phyloP scores from a whole-genome alignment of 305 asterid genomes.

The Solanum aculeatissimum region DNA sequence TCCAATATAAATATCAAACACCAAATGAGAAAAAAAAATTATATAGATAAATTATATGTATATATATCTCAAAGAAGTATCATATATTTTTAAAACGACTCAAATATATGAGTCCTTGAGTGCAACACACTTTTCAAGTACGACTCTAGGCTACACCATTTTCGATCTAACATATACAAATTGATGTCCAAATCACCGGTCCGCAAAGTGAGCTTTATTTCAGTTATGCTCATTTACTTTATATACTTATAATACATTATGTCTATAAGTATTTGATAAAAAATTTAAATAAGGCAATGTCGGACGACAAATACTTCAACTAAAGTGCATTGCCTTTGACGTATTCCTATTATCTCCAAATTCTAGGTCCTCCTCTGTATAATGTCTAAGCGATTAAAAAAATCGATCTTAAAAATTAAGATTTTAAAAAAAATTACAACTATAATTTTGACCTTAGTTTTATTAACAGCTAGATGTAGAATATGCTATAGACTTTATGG shows the following conservation, averaged over 20 bases:
- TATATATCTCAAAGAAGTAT: too few species aligned
- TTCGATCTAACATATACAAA: background rate
- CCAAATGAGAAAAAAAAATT: too few species aligned
- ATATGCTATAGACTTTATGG: background rate
- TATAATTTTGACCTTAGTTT: background rate
- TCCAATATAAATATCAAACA: too few species aligned
- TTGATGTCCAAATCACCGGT: background rate
- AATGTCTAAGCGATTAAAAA: background rate
- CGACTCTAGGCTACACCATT: background rate
- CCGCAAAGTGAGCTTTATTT: background rate
- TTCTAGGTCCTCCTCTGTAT: background rate
- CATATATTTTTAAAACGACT: too few species aligned
- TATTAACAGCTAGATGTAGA: background rate
- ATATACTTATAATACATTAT: background rate
- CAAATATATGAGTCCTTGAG: too few species aligned
- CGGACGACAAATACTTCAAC: too few species aligned
- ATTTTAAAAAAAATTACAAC: background rate
- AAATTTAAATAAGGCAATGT: too few species aligned
- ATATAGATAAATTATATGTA: too few species aligned
- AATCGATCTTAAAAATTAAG: background rate
- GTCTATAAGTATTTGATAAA: background rate
- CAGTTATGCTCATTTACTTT: background rate
- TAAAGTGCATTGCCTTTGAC: background rate
- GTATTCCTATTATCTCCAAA: background rate
- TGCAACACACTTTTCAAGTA: too few species aligned